phyloP scores from a whole-genome alignment of 495 filamentous ascomycete genomes.

The Astrothelium subdiscretum region DNA sequence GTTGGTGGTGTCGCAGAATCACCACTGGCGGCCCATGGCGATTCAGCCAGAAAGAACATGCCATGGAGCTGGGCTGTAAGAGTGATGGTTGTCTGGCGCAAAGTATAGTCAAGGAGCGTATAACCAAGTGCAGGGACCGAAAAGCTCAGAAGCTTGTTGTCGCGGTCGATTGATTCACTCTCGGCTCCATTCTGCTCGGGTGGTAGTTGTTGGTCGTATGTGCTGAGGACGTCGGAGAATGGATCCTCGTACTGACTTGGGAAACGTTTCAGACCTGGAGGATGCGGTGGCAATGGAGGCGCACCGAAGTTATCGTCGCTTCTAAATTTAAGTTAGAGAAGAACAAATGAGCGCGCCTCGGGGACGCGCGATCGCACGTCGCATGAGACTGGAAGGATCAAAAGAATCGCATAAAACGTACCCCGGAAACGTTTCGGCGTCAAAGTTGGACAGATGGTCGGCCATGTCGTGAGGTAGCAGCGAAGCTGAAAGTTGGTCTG shows the following conservation, averaged over 20 bases:
- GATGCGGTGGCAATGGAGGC: conserved; percentile 12
- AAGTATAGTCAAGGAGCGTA: conserved; percentile 55
- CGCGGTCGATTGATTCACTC: conserved; percentile 43
- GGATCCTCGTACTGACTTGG: conserved; percentile 30
- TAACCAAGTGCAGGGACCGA: conserved; percentile 57
- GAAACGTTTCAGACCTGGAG: conserved; percentile 29
- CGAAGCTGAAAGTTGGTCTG: conserved; percentile 40
- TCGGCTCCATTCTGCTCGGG: conserved; percentile 24
- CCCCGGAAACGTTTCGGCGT: conserved; percentile 49
- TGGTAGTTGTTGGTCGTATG: conserved; percentile 25
- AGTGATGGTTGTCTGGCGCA: conserved; percentile 45
- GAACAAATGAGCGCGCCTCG: not conserved
- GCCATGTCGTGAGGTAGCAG: conserved; percentile 44
- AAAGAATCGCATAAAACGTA: conserved; percentile 22
- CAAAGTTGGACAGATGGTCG: conserved; percentile 45
- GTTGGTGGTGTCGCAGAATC: conserved; percentile 56
- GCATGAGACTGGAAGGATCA: not conserved
- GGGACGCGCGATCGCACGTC: not conserved
- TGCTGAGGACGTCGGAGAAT: conserved; percentile 31
- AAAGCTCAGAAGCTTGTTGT: conserved; percentile 75
- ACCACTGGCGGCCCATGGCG: conserved; percentile 54
- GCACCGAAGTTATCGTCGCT: conserved; percentile 17
- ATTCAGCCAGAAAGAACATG: conserved; percentile 91
- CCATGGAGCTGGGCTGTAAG: conserved; percentile 80
- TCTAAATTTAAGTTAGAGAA: not conserved